Percentiles rank a stretch among this genome's conserved stretches.
phyloP scores from a whole-genome alignment of 2,329 filamentous ascomycete species.

The Verticillium alfalfae region DNA sequence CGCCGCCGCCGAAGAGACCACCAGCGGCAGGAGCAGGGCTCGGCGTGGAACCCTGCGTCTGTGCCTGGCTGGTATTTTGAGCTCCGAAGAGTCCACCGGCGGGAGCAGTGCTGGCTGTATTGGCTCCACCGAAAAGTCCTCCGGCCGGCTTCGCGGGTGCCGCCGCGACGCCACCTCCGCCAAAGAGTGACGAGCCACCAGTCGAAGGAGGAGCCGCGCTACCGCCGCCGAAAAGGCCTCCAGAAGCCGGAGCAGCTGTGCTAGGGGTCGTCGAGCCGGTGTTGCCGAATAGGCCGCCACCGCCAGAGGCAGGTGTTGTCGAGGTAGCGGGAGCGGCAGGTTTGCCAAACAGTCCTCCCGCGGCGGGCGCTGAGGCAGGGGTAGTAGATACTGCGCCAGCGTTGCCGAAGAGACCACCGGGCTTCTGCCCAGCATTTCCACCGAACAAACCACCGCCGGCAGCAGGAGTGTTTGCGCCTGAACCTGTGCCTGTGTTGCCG shows the following conservation, averaged over 20 bases:
- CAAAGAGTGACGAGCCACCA: constrained; percentile 4
- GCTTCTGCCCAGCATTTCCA: constrained; percentile 16
- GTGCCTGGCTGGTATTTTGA: constrained; percentile 12
- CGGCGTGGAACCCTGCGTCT: constrained; percentile 9
- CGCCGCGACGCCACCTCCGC: constrained; percentile 9
- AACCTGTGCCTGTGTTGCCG: constrained; percentile 19
- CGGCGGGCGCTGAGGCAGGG: constrained; percentile 11
- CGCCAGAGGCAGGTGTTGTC: constrained; percentile 11
- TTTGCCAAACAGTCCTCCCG: constrained; percentile 7
- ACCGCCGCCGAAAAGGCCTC: neutral
- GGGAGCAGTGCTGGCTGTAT: constrained; percentile 16
- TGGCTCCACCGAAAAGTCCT: constrained; percentile 13
- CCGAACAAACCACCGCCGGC: constrained; percentile 24
- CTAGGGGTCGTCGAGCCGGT: neutral
- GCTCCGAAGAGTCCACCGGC: constrained; percentile 19
- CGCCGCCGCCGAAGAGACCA: constrained; percentile 6
- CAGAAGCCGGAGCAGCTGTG: neutral
- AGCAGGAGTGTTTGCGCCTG: constrained; percentile 19
- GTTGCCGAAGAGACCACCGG: constrained; percentile 17
- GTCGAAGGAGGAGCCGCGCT: neutral
- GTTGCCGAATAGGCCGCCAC: constrained; percentile 10
- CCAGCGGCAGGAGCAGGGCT: constrained; percentile 13
- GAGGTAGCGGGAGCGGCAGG: constrained; percentile 6
- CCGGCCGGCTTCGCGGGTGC: constrained; percentile 17
- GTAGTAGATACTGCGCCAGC: constrained; percentile 14